phyloP scores from a whole-genome alignment of 495 filamentous ascomycete genomes.

The Neurospora sp. region DNA sequence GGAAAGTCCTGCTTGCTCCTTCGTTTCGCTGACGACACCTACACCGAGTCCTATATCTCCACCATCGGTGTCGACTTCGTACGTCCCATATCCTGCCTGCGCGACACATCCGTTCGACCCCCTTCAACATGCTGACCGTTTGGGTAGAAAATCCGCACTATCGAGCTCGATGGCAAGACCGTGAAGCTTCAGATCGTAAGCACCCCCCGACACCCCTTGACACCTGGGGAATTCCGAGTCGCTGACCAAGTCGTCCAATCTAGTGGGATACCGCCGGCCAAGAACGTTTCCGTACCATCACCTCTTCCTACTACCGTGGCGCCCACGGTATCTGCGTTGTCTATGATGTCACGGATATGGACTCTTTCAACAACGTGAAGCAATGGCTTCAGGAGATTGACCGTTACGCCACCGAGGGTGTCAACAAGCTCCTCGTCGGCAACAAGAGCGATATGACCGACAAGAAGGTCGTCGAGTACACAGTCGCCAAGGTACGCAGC shows the following conservation, averaged over 20 bases:
- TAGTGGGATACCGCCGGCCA: slow-evolving; percentile 99
- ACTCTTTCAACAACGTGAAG: slow-evolving; percentile 99
- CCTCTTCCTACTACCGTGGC: slow-evolving; percentile 96
- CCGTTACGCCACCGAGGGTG: slow-evolving; percentile 95
- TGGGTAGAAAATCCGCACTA: slow-evolving; percentile 94
- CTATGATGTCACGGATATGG: slow-evolving; percentile 99
- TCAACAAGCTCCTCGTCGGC: slow-evolving; percentile 97
- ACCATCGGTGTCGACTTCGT: slow-evolving; percentile 99
- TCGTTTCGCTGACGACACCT: slow-evolving; percentile 97
- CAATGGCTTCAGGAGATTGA: slow-evolving; percentile 99
- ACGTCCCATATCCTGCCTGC: slow-evolving; percentile 27
- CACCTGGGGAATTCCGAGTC: not conserved
- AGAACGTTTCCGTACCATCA: slow-evolving; percentile 99
- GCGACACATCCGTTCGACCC: not conserved
- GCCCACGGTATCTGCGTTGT: slow-evolving; percentile 99
- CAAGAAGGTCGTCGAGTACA: slow-evolving; percentile 99
- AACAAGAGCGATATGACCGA: slow-evolving; percentile 99
- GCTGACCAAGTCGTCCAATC: slow-evolving; percentile 10
- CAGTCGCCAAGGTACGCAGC: slow-evolving; percentile 82
- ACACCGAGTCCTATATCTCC: slow-evolving; percentile 99
- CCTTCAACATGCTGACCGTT: slow-evolving; percentile 17
- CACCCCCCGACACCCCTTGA: not conserved
- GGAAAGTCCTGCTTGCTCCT: slow-evolving; percentile 98
- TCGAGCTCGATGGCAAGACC: slow-evolving; percentile 98
- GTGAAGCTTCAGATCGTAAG: slow-evolving; percentile 99